Conservation (phyloP, 495 filamentous ascomycete genomes). For the Penicillium desertorum region DNA sequence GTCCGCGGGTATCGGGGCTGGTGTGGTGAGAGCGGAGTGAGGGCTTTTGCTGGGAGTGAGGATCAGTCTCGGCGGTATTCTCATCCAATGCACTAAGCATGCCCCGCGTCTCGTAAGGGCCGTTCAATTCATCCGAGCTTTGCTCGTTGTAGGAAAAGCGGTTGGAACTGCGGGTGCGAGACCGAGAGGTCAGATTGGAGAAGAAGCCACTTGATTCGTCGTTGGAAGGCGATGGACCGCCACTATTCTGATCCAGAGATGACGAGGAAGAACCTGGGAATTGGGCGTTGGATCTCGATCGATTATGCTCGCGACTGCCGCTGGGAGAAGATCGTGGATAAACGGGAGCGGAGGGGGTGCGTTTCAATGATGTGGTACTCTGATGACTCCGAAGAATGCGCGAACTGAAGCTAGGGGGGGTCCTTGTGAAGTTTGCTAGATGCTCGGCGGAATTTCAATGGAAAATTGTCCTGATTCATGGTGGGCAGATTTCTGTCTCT, state of each 20-base stretch:
- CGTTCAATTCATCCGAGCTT: slow-evolving; percentile 68
- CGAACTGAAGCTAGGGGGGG: slow-evolving; percentile 43
- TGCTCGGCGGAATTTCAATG: slow-evolving; percentile 48
- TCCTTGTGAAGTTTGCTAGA: slow-evolving; percentile 54
- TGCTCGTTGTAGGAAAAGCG: slow-evolving; percentile 59
- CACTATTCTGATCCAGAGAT: slow-evolving; percentile 49
- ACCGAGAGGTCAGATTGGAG: slow-evolving; percentile 32
- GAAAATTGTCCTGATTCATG: slow-evolving; percentile 49
- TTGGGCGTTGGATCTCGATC: slow-evolving; percentile 50
- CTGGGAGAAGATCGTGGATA: slow-evolving; percentile 46
- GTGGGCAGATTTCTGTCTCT: slow-evolving; percentile 29
- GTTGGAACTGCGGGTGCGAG: slow-evolving; percentile 39
- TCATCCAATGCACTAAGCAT: slow-evolving; percentile 67
- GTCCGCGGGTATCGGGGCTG: slow-evolving; percentile 57
- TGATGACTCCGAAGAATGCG: slow-evolving; percentile 48
- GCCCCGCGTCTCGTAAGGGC: slow-evolving; percentile 66
- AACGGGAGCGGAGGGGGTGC: slow-evolving; percentile 69
- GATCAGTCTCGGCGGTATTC: slow-evolving; percentile 53
- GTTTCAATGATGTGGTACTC: slow-evolving; percentile 55
- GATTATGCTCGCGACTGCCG: slow-evolving; percentile 48
- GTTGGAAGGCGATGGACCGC: slow-evolving; percentile 49
- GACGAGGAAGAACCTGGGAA: slow-evolving; percentile 53
- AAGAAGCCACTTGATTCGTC: slow-evolving; percentile 41
- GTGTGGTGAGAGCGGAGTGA: slow-evolving; percentile 56
- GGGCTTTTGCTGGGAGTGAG: slow-evolving; percentile 42